Percentiles rank a stretch among this genome's conserved stretches.
These are phyloP conservation scores for Globisporangium radiosum DNA, from an alignment of 352 stramenopile genomes.

Conservation along the genomic window DNA sequence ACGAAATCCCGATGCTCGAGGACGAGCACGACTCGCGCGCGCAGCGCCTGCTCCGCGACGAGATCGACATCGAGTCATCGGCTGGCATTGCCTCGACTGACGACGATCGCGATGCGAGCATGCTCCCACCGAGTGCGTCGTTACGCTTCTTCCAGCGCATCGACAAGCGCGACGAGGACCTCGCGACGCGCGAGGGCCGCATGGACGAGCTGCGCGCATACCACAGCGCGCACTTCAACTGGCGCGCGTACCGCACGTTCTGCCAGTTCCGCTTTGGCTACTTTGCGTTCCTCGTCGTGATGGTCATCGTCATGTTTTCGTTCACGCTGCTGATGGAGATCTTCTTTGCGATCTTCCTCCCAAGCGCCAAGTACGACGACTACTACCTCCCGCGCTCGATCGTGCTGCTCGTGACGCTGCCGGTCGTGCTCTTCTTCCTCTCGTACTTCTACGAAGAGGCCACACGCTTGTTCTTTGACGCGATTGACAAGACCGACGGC, in stretches of 20 bases:
- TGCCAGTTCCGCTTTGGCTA: slow-evolving; percentile 79
- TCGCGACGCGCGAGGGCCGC: slow-evolving; percentile 45
- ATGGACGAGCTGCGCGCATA: slow-evolving; percentile 52
- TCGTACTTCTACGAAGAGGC: slow-evolving; percentile 80
- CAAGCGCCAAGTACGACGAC: slow-evolving; percentile 63
- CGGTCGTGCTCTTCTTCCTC: slow-evolving; percentile 62
- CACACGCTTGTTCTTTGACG: slow-evolving; percentile 60
- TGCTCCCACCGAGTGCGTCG: slow-evolving; percentile 6
- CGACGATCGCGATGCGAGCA: neutral
- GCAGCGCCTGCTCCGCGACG: neutral
- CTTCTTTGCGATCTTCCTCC: slow-evolving; percentile 81
- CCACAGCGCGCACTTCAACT: slow-evolving; percentile 30
- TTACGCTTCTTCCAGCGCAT: slow-evolving; percentile 13
- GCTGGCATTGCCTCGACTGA: neutral
- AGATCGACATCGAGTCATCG: neutral
- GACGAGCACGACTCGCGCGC: neutral
- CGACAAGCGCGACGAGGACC: slow-evolving; percentile 26
- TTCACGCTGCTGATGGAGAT: slow-evolving; percentile 83
- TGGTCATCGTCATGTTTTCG: slow-evolving; percentile 81
- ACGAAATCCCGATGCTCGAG: slow-evolving; percentile 16
- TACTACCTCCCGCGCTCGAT: slow-evolving; percentile 59
- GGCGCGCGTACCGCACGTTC: slow-evolving; percentile 63
- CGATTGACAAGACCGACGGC: slow-evolving; percentile 65
- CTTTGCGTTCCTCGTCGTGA: slow-evolving; percentile 73
- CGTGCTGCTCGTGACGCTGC: slow-evolving; percentile 47